Percentiles rank a stretch among this genome's conserved stretches.
These are phyloP conservation scores for Sergeia podlipaevii DNA, from an alignment of 208 protist genomes.

Conservation along the genomic window DNA sequence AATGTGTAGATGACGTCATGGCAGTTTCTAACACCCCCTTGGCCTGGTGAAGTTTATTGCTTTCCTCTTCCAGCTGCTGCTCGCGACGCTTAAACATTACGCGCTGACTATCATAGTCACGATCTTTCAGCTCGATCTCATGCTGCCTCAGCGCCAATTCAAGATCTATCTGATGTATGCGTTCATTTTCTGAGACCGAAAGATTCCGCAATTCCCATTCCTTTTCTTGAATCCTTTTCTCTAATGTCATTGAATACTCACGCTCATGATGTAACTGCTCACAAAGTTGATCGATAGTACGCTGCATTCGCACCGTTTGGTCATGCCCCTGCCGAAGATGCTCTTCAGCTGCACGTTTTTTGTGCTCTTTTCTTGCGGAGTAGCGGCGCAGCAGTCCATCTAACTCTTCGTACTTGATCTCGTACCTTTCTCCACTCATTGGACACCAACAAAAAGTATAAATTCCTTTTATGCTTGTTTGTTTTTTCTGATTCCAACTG, in stretches of 20 bases:
- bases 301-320: neutral
- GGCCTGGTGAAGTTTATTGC: too few relatives aligned
- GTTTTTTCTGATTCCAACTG: too few relatives aligned
- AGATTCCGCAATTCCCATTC: slow-evolving; percentile 10
- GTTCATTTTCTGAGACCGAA: slow-evolving; percentile 1
- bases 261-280: neutral
- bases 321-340: slow-evolving; percentile 1
- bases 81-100: too few relatives aligned
- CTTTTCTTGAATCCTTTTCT: slow-evolving; percentile 8
- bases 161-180: slow-evolving; percentile 7
- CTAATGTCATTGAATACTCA: slow-evolving; percentile 10
- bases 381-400: slow-evolving; percentile 24
- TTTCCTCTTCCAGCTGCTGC: too few relatives aligned
- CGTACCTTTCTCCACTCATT: too few relatives aligned
- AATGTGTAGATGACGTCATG: too few relatives aligned
- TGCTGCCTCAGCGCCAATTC: slow-evolving; percentile 8
- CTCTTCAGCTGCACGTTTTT: slow-evolving; percentile 14
- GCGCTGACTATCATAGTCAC: slow-evolving; percentile 3
- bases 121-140: slow-evolving; percentile 3
- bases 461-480: too few relatives aligned
- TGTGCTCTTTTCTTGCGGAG: slow-evolving; percentile 22
- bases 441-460: too few relatives aligned
- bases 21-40: too few relatives aligned
- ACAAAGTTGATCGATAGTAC: neutral
- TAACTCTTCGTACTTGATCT: slow-evolving; percentile 24